phyloP scores from a whole-genome alignment of 73 alveolate species.

The Tetrahymena malaccensis region DNA sequence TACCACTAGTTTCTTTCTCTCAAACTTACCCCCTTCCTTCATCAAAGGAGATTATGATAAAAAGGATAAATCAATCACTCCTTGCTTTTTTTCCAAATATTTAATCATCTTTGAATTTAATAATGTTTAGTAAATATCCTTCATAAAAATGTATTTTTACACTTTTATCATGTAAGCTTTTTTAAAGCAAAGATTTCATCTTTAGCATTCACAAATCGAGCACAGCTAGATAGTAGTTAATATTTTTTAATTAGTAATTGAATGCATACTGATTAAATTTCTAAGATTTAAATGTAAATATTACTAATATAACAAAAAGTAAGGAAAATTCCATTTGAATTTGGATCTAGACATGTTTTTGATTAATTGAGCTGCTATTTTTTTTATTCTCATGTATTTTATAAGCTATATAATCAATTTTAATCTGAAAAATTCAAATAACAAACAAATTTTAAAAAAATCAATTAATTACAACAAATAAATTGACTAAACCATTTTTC shows the following conservation, averaged over 20 bases:
- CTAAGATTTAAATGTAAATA: too few species aligned
- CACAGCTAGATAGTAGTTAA: not conserved
- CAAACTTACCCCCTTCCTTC: not conserved
- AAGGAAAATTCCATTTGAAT: not conserved
- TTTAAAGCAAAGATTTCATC: too few species aligned
- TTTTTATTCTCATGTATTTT: not conserved
- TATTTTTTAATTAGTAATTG: not conserved
- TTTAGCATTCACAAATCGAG: not conserved
- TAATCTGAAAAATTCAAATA: not conserved
- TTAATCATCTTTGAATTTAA: too few species aligned
- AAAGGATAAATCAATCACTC: not conserved
- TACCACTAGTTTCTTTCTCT: not conserved
- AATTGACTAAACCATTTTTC: not conserved
- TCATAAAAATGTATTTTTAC: not conserved
- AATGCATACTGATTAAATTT: not conserved
- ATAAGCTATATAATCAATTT: not conserved
- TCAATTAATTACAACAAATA: not conserved
- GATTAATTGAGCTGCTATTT: too few species aligned
- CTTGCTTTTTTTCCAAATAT: not conserved
- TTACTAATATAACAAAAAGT: not conserved
- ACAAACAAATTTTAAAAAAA: not conserved
- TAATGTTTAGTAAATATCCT: too few species aligned
- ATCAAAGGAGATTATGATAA: not conserved
- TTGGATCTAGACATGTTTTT: not conserved
- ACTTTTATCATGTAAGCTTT: not conserved